These are phyloP conservation scores for Biscutella auriculata DNA, from an alignment of 441 rosid species.

Conservation along the genomic window DNA sequence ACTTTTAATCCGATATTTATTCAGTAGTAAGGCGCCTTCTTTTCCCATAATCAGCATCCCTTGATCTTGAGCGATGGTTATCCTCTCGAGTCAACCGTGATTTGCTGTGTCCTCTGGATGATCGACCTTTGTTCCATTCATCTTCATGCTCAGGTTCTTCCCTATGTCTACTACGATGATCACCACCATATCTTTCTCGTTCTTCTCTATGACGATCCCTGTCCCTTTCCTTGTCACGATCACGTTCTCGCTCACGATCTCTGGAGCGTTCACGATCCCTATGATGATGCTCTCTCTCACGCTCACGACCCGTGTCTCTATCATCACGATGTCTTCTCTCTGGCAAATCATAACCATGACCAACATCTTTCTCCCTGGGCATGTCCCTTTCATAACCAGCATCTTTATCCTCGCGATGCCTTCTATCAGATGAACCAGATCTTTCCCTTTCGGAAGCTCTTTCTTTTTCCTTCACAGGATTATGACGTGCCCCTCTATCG, in stretches of 20 bases:
- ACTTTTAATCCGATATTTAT: slow-evolving; percentile 18
- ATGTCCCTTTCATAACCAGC: slow-evolving; percentile 44
- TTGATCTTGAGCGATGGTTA: slow-evolving; percentile 55
- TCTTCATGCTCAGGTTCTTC: slow-evolving; percentile 60
- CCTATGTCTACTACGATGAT: slow-evolving; percentile 46
- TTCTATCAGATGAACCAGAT: slow-evolving; percentile 68
- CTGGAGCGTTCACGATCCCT: slow-evolving; percentile 51
- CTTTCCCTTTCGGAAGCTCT: slow-evolving; percentile 55
- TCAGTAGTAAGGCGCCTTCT: slow-evolving; percentile 54
- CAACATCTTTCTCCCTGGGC: slow-evolving; percentile 51
- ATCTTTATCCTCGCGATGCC: slow-evolving; percentile 48
- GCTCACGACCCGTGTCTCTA: slow-evolving; percentile 51
- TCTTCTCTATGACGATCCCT: slow-evolving; percentile 56
- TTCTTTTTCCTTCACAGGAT: slow-evolving; percentile 49
- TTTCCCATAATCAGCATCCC: slow-evolving; percentile 78
- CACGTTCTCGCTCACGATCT: slow-evolving; percentile 43
- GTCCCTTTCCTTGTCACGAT: slow-evolving; percentile 45
- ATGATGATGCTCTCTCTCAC: slow-evolving; percentile 50
- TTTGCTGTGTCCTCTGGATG: slow-evolving; percentile 60
- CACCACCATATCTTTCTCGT: slow-evolving; percentile 49
- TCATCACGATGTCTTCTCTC: slow-evolving; percentile 65
- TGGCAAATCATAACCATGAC: slow-evolving; percentile 43
- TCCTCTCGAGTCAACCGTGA: slow-evolving; percentile 54
- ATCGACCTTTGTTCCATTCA: slow-evolving; percentile 49
- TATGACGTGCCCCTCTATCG: slow-evolving; percentile 51